phyloP scores from a whole-genome alignment of 2,329 filamentous ascomycete genomes.

The Pochonia chlamydosporia region DNA sequence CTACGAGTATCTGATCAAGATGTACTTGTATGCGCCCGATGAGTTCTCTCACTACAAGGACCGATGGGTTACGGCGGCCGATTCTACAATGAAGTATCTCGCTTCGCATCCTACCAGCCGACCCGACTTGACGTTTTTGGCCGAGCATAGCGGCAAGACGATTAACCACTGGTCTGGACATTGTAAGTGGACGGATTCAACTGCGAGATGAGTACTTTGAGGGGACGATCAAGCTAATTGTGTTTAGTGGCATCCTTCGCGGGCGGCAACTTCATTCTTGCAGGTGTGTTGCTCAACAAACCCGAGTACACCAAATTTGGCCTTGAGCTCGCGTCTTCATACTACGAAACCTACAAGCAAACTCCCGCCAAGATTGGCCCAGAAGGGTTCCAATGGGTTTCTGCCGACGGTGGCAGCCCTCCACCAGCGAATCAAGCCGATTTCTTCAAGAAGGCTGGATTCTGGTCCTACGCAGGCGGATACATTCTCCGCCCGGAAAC shows the following conservation, averaged over 20 bases:
- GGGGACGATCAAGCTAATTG: background rate
- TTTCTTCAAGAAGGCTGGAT: constrained; percentile 58
- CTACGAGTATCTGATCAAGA: constrained; percentile 90
- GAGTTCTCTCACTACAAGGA: constrained; percentile 63
- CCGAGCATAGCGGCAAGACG: constrained; percentile 43
- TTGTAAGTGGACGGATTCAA: constrained; percentile 27
- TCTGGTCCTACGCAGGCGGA: constrained; percentile 10
- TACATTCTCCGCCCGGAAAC: constrained; percentile 78
- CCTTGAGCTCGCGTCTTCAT: constrained; percentile 63
- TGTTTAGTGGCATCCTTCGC: constrained; percentile 68
- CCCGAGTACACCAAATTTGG: constrained; percentile 69
- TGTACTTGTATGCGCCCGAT: constrained; percentile 71
- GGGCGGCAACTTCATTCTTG: constrained; percentile 80
- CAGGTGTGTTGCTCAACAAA: constrained; percentile 61
- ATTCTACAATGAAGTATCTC: constrained; percentile 69
- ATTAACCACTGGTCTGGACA: constrained; percentile 44
- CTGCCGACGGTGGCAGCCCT: constrained; percentile 31
- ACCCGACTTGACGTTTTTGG: constrained; percentile 68
- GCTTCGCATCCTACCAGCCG: constrained; percentile 59
- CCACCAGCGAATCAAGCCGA: constrained; percentile 52
- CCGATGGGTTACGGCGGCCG: constrained; percentile 67
- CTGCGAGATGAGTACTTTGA: background rate
- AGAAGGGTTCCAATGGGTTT: constrained; percentile 61
- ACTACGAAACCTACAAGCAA: constrained; percentile 66
- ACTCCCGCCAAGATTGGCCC: constrained; percentile 73